Evolutionary conservation across 768 basidiomycete species (phyloP), one percentile per base, ranked within the genome.

Genomic region (Antrodiella citrinella): DNA sequence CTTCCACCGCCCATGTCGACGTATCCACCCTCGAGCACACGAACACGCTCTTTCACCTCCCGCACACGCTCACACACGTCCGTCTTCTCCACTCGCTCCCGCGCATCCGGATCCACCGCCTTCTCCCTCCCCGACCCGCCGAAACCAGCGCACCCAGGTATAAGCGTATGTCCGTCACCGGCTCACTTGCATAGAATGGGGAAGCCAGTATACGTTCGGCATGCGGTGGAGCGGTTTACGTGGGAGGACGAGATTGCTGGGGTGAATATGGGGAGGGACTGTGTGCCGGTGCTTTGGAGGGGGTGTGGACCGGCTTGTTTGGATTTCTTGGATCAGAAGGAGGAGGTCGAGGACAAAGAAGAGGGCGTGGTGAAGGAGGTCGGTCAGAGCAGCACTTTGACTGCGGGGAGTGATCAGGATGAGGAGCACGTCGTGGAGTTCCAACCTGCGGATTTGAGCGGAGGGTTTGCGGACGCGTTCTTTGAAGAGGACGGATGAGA

Each of bases 271-370:
- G 77, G 79, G 18, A 55, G 59, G 11, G 55, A 51, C 13, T 56
- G 59, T 41, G 81, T 83, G 4, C 81, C 84, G 19, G 53, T 88
- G 24, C 63, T 70, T 47, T 89, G 86, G 85, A 67, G 83, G 23
- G 86, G 86, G 0, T 90, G 86, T 62, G 60, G 66, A n/a, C 56
- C 51, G 45, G 79, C 79, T 0, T 89, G 86, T 62, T 59, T 90
- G 49, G 72, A 73, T 25, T 87, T 82, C 57, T 63, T 89, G 57
- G 73, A 71, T 46, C 45, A 18, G 20, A 15, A 51, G 9, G 9
- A 43, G 41, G 41, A 9, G 41, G 21, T 5, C 18, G 41, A n/a
- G 41, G 41, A 43, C 10, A 18, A 38, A 38, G 35, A 38, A 38
- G 35, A 38, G 35, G 35, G 35, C 15, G 21, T 10, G 7, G 41